These are phyloP conservation scores for Linum usitatissimum DNA, from an alignment of 345 rosid species.

Conservation along the genomic window DNA sequence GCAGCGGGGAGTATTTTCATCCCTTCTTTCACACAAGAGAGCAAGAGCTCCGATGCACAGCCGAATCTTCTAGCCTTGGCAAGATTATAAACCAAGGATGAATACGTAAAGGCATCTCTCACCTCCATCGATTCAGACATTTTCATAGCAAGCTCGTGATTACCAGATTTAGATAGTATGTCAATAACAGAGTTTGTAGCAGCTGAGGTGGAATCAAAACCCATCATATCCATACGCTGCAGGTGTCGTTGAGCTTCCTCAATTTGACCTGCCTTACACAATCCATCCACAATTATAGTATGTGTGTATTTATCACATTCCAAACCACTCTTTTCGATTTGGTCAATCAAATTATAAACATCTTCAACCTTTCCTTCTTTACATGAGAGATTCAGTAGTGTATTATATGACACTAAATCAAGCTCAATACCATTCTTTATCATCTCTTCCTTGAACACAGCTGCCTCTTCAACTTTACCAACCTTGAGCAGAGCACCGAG, in stretches of 20 bases:
- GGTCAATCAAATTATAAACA: constrained; percentile 42
- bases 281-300: constrained; percentile 58
- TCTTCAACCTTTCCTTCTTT: constrained; percentile 47
- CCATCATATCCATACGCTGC: constrained; percentile 36
- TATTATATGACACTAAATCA: constrained; percentile 66
- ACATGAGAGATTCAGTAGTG: constrained; percentile 53
- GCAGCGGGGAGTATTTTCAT: constrained; percentile 51
- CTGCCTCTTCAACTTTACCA: constrained; percentile 44
- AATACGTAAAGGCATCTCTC: constrained; percentile 66
- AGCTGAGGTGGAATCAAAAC: constrained; percentile 36
- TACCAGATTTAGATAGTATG: constrained; percentile 56
- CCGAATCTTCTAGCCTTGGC: constrained; percentile 52
- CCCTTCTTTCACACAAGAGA: constrained; percentile 54
- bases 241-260: constrained; percentile 47
- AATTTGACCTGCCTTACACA: constrained; percentile 53
- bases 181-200: constrained; percentile 60
- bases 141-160: constrained; percentile 42
- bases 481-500: constrained; percentile 54
- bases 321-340: constrained; percentile 46
- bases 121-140: constrained; percentile 51
- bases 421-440: constrained; percentile 39
- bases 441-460: constrained; percentile 31
- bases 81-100: constrained; percentile 68
- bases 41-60: constrained; percentile 54
- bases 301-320: constrained; percentile 67